phyloP scores from a whole-genome alignment of 768 basidiomycete genomes.

The Psilocybe tampanensis region DNA sequence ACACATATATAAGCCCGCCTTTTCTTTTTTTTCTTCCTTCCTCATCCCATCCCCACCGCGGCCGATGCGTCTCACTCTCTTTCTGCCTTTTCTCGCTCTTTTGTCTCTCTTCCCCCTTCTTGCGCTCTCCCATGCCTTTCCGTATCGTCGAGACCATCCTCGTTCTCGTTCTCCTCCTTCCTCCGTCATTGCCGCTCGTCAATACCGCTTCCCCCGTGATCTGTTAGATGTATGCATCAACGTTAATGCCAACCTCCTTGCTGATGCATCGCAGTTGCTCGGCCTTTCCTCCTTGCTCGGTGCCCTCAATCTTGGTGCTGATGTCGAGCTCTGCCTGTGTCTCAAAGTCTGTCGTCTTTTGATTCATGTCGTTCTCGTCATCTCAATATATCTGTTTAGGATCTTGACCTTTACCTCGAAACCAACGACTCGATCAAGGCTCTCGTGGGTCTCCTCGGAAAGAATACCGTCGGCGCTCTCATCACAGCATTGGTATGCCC shows the following conservation, averaged over 20 bases:
- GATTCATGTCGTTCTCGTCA: conserved; percentile 6
- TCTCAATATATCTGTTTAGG: conserved; percentile 15
- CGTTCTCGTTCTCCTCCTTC: conserved; percentile 16
- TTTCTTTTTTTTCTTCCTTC: conserved; percentile 12
- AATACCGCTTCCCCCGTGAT: conserved; percentile 28
- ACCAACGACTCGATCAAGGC: conserved; percentile 28
- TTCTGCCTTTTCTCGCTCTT: conserved; percentile 23
- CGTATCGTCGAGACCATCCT: conserved; percentile 24
- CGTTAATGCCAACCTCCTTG: conserved; percentile 25
- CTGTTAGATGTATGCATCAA: conserved; percentile 36
- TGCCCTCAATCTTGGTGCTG: conserved; percentile 20
- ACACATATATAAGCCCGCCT: conserved; percentile 8
- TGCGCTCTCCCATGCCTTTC: conserved; percentile 21
- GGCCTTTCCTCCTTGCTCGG: conserved; percentile 23
- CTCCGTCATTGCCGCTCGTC: conserved; percentile 23
- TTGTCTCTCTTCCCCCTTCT: conserved; percentile 15
- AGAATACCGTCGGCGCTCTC: conserved; percentile 19
- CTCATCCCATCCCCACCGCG: conserved; percentile 4
- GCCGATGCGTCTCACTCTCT: conserved; percentile 31
- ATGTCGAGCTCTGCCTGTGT: conserved; percentile 40
- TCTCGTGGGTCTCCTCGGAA: conserved; percentile 29
- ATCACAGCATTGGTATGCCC: conserved; percentile 29
- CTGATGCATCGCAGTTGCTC: conserved; percentile 23
- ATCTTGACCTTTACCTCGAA: conserved; percentile 35
- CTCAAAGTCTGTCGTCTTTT: conserved; percentile 33